These are phyloP conservation scores for Quercus ilex DNA, from an alignment of 306 rosid species.

Conservation along the genomic window DNA sequence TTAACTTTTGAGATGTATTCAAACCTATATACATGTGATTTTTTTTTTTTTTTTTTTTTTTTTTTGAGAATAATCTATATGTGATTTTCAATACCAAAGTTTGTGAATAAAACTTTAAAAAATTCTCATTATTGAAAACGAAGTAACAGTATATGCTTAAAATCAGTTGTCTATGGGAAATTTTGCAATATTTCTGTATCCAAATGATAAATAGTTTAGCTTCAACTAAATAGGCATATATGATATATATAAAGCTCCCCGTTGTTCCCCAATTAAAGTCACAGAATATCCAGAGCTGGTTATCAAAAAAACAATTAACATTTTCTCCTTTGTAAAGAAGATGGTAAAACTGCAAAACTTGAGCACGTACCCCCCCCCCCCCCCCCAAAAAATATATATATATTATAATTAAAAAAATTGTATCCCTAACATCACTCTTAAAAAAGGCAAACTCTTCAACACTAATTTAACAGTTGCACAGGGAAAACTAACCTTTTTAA, in stretches of 20 bases:
- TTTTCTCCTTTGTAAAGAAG: too few relatives aligned
- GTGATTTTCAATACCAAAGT: not conserved
- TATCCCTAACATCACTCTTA: too few relatives aligned
- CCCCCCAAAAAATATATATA: too few relatives aligned
- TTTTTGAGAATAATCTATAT: not conserved
- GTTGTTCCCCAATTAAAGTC: too few relatives aligned
- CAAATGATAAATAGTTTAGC: too few relatives aligned
- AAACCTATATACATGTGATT: not conserved
- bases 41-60: not conserved
- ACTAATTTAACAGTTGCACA: not conserved
- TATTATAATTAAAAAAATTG: not conserved
- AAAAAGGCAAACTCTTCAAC: fast-evolving
- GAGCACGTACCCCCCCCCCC: too few relatives aligned
- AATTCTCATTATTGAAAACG: not conserved
- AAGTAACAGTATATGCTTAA: not conserved
- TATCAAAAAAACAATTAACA: too few relatives aligned
- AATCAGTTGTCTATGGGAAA: not conserved
- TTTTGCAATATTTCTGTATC: not conserved
- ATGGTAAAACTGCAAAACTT: too few relatives aligned
- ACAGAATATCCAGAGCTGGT: too few relatives aligned
- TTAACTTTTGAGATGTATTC: not conserved
- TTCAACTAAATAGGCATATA: too few relatives aligned
- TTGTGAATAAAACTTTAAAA: not conserved
- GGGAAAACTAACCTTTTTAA: slow-evolving; percentile 21
- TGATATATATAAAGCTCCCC: too few relatives aligned